A percentile compares a stretch with the other conserved stretches of the same genome.
Conservation (phyloP, 2,329 filamentous ascomycete genomes). For the Phyllosticta paracitricarpa region DNA sequence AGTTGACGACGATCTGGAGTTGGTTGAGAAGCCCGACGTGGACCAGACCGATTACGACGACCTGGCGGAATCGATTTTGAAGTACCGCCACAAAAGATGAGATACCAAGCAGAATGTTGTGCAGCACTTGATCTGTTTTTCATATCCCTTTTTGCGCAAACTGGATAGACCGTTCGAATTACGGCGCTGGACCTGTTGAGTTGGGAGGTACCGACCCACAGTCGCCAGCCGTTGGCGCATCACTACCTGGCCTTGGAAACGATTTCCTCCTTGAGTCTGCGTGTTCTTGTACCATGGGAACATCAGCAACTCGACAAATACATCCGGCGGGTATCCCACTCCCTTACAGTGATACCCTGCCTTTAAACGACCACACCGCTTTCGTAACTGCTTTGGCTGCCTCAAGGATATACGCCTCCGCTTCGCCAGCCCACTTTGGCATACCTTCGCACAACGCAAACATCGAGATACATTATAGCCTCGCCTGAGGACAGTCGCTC, state of each 20-base stretch:
- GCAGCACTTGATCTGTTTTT: not conserved
- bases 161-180: not conserved
- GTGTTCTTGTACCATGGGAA: not conserved
- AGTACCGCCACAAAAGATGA: not conserved
- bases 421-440: not conserved
- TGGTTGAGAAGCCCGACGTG: constrained; percentile 16
- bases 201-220: not conserved
- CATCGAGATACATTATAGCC: not conserved
- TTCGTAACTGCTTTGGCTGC: not conserved
- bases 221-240: not conserved
- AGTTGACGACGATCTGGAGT: constrained; percentile 13
- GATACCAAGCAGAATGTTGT: not conserved
- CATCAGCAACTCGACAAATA: not conserved
- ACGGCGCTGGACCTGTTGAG: not conserved
- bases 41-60: constrained; percentile 10
- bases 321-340: not conserved
- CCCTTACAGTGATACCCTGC: too few species aligned
- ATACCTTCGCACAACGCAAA: not conserved
- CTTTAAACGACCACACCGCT: not conserved
- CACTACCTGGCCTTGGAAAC: too few species aligned
- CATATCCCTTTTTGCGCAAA: not conserved
- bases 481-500: not conserved
- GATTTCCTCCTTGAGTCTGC: not conserved
- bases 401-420: not conserved
- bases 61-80: constrained; percentile 4